These are phyloP conservation scores for Nemania diffusa DNA, from an alignment of 2,329 filamentous ascomycete species.

Conservation along the genomic window DNA sequence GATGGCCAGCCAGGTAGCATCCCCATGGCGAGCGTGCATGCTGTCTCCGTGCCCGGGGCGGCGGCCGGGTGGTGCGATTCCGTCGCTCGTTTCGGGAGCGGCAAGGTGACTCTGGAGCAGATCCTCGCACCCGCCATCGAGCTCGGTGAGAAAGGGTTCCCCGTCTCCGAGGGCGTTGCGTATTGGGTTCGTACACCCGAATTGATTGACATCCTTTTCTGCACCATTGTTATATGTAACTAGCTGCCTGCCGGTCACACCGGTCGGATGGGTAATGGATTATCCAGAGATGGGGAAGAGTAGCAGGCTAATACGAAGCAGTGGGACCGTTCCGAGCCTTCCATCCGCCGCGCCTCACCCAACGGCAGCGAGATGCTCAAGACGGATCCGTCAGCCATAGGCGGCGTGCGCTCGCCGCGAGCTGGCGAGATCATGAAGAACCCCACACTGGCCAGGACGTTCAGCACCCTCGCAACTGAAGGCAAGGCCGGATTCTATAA, in stretches of 20 bases:
- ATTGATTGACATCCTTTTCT: neutral
- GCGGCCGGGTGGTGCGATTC: conserved; percentile 94
- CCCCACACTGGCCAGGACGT: conserved; percentile 81
- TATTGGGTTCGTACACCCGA: conserved; percentile 65
- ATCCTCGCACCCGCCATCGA: conserved; percentile 85
- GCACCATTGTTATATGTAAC: neutral
- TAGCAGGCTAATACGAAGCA: conserved; percentile 50
- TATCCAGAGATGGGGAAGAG: neutral
- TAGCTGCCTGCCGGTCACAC: no score
- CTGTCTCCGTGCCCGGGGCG: conserved; percentile 89
- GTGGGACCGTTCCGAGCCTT: conserved; percentile 76
- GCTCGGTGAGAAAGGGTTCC: conserved; percentile 87
- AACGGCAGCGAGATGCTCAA: conserved; percentile 92
- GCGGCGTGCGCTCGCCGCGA: conserved; percentile 77
- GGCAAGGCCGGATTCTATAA: conserved; percentile 93
- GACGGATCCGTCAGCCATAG: conserved; percentile 71
- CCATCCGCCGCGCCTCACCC: conserved; percentile 78
- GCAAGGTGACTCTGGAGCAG: conserved; percentile 79
- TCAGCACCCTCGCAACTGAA: conserved; percentile 78
- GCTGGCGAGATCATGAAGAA: conserved; percentile 92
- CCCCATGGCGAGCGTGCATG: conserved; percentile 79
- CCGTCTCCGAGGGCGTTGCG: conserved; percentile 83
- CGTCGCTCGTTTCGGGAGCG: conserved; percentile 88
- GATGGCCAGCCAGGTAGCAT: conserved; percentile 68
- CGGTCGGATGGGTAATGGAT: no score